Evolutionary conservation across 306 rosid species (phyloP).

Genomic region (Urtica urens): DNA sequence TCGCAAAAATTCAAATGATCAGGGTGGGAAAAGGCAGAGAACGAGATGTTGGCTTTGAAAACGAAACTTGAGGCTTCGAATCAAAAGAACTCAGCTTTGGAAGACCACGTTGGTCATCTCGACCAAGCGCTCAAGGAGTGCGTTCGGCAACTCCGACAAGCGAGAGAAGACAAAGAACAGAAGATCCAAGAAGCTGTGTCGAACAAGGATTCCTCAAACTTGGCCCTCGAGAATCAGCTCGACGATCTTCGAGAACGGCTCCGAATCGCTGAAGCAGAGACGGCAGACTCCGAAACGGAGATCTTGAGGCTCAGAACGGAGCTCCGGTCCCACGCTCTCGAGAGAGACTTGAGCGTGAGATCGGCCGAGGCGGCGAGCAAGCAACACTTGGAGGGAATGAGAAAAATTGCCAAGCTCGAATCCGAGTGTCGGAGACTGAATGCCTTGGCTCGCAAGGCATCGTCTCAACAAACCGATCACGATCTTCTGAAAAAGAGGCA

Average conservation of each 20-base stretch:
- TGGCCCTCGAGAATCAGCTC: slow-evolving; percentile 44
- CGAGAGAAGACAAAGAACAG: slow-evolving; percentile 60
- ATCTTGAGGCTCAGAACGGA: slow-evolving; percentile 40
- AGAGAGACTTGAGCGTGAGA: slow-evolving; percentile 60
- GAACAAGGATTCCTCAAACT: slow-evolving; percentile 38
- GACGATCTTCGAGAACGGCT: slow-evolving; percentile 45
- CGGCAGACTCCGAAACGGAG: slow-evolving; percentile 35
- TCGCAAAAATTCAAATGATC: slow-evolving; percentile 7
- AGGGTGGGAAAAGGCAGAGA: slow-evolving; percentile 92
- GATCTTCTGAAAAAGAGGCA: slow-evolving; percentile 20
- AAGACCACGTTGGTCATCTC: slow-evolving; percentile 68
- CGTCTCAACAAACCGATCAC: too few relatives aligned
- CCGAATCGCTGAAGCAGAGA: slow-evolving; percentile 46
- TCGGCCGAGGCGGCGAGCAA: slow-evolving; percentile 75
- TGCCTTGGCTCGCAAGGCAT: slow-evolving; percentile 35
- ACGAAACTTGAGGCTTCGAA: slow-evolving; percentile 54
- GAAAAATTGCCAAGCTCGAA: slow-evolving; percentile 67
- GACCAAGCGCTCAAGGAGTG: slow-evolving; percentile 85
- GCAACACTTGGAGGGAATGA: slow-evolving; percentile 55
- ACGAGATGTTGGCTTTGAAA: slow-evolving; percentile 37
- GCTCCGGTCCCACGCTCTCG: slow-evolving; percentile 44
- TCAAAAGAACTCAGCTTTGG: slow-evolving; percentile 47
- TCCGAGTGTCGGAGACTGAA: slow-evolving; percentile 62
- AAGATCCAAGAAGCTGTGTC: slow-evolving; percentile 36
- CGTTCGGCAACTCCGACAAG: slow-evolving; percentile 69